Conservation (phyloP, 1,284 basidiomycete species). For the Hymenochaete sp. region DNA sequence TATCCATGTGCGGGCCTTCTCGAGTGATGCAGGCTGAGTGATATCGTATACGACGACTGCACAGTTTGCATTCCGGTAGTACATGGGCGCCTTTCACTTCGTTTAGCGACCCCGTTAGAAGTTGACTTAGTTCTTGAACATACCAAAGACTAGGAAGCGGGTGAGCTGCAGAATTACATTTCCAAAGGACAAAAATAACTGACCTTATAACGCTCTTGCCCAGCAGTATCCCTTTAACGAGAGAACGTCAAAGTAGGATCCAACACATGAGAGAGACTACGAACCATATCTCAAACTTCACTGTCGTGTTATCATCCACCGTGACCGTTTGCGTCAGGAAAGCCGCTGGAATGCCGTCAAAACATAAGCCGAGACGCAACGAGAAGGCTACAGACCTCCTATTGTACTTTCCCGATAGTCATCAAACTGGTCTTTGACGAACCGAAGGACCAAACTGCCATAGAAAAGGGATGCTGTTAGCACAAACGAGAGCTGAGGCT, state of each 20-base stretch:
- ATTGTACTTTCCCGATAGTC: constrained; percentile 93
- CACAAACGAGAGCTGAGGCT: not conserved
- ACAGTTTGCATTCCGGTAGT: constrained; percentile 85
- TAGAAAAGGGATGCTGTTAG: constrained; percentile 3
- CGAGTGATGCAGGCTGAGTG: constrained; percentile 79
- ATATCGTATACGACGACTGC: constrained; percentile 85
- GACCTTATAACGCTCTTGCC: constrained; percentile 88
- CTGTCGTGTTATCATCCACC: constrained; percentile 80
- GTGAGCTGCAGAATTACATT: constrained; percentile 10
- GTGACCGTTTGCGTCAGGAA: constrained; percentile 95
- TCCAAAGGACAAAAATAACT: constrained; percentile 23
- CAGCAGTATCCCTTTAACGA: constrained; percentile 73
- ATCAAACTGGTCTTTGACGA: constrained; percentile 96
- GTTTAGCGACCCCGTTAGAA: constrained; percentile 12
- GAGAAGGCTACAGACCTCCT: constrained; percentile 46
- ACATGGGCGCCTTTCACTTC: constrained; percentile 75
- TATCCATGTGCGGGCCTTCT: constrained; percentile 97
- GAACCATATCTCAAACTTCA: constrained; percentile 98
- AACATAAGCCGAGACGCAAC: constrained; percentile 18
- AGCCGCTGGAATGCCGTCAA: constrained; percentile 50
- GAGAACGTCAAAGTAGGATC: not conserved
- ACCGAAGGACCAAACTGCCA: constrained; percentile 80
- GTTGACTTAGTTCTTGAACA: constrained; percentile 13
- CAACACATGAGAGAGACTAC: constrained; percentile 24
- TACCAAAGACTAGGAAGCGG: constrained; percentile 24